These are phyloP conservation scores for Dillenia suffruticosa DNA, from an alignment of 164 flowering plant genomes.

Conservation along the genomic window DNA sequence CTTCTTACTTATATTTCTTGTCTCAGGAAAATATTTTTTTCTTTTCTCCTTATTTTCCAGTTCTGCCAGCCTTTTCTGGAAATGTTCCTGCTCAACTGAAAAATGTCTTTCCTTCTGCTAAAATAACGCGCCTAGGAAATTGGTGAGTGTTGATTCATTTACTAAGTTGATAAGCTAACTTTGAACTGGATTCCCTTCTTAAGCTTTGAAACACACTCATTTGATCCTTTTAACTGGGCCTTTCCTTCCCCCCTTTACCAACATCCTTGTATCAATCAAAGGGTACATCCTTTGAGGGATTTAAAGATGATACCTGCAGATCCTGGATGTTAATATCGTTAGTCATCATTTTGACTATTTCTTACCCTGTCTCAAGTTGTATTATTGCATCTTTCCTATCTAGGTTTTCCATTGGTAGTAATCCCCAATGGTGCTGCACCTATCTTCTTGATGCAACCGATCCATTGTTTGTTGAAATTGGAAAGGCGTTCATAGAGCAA, in stretches of 20 bases:
- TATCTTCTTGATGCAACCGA: constrained; percentile 86
- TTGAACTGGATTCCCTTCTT: too few species aligned
- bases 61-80: constrained; percentile 83
- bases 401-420: constrained; percentile 63
- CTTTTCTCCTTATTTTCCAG: constrained; percentile 24
- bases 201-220: too few species aligned
- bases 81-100: constrained; percentile 68
- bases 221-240: too few species aligned
- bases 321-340: too few species aligned
- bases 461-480: constrained; percentile 71
- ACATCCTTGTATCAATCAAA: too few species aligned
- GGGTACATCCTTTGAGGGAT: too few species aligned
- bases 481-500: constrained; percentile 61
- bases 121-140: constrained; percentile 65
- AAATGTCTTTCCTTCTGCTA: constrained; percentile 57
- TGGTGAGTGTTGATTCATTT: constrained; percentile 33
- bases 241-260: too few species aligned
- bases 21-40: too few species aligned
- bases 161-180: too few species aligned
- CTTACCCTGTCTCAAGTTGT: neutral
- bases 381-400: neutral
- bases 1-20: too few species aligned
- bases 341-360: too few species aligned
- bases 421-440: constrained; percentile 76
- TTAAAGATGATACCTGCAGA: too few species aligned